These are phyloP conservation scores for Aspergillus flavus DNA, from an alignment of 2,329 filamentous ascomycete genomes.

Conservation along the genomic window DNA sequence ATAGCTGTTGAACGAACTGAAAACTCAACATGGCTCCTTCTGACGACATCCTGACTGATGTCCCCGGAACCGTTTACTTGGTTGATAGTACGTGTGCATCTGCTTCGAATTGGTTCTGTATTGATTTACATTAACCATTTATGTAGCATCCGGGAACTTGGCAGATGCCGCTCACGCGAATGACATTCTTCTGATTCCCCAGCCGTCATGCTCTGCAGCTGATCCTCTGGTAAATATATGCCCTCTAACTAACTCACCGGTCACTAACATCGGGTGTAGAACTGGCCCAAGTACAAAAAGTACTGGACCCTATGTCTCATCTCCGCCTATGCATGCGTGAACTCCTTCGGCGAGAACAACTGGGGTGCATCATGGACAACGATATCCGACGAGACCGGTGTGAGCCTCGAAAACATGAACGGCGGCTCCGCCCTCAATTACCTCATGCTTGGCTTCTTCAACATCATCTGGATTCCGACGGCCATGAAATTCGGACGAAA, in stretches of 20 bases:
- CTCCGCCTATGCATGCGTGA: conserved; percentile 44
- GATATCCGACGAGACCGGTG: conserved; percentile 42
- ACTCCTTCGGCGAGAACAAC: conserved; percentile 46
- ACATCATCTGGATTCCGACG: conserved; percentile 42
- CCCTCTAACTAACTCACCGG: background rate
- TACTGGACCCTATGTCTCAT: conserved; percentile 44
- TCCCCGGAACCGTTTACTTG: conserved; percentile 39
- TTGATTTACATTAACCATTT: background rate
- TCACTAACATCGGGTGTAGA: conserved; percentile 15
- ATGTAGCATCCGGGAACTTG: conserved; percentile 19
- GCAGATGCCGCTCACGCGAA: conserved; percentile 27
- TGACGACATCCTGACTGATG: conserved; percentile 27
- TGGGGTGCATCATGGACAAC: conserved; percentile 47
- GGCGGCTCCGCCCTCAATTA: conserved; percentile 46
- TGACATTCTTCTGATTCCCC: conserved; percentile 38
- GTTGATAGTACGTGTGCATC: conserved; percentile 28
- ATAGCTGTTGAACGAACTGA: background rate
- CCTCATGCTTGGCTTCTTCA: conserved; percentile 44
- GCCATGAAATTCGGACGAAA: conserved; percentile 38
- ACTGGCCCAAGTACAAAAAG: conserved; percentile 42
- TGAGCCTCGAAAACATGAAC: conserved; percentile 45
- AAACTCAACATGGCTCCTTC: conserved; percentile 18
- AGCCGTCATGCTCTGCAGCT: conserved; percentile 32
- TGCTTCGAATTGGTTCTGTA: background rate
- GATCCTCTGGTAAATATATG: conserved; percentile 30